Base-by-base conservation (phyloP, 495 filamentous ascomycete genomes). In the Thermothielavioides terrestris region DNA sequence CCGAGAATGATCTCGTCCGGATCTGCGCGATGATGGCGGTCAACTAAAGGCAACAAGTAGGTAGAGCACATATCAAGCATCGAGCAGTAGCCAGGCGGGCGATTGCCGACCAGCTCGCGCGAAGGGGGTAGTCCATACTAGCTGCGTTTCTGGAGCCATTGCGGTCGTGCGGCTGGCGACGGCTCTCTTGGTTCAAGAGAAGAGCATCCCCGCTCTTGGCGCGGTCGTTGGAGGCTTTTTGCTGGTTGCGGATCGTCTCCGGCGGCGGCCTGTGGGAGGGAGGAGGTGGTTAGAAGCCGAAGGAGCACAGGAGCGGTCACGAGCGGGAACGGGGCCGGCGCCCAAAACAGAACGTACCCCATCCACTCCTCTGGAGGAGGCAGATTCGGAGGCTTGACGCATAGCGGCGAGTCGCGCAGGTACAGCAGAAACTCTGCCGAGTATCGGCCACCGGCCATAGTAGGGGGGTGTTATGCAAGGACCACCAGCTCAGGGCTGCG, bases 321-420 rank as follows among this genome's bases (percentile, higher is more conserved):
- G 25, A 20, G 9, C 22, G 30, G 22, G 22, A 27, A 2, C 27
- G 23, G 9, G 14, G 22, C n/a, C n/a, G n/a, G n/a, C n/a, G n/a
- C n/a, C n/a, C n/a, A n/a, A n/a, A n/a, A n/a, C 20, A 17, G 49
- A 38, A 67, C 83, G 63, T 78, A 94, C 89, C 91, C 90, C 88
- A 97, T 95, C 92, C 92, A 99, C 76, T 97, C 89, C 72, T 94
- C 89, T 49, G 86, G 80, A 21, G 89, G 84, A 22, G 92, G 92
- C 35, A 99, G 77, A 42, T 74, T 75, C 40, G 80, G 66, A 28
- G 92, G 92, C 60, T 91, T 95, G 49, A 77, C 68, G 58, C 89
- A 88, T 57, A 95, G 77, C 41, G 89, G 90, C 46, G 92, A 99
- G 37, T 83, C 67, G 64, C 83, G 81, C 54, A 99, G 76, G 62